phyloP scores from a whole-genome alignment of 176 grass and related monocot genomes.

The Hordeum marinum region DNA sequence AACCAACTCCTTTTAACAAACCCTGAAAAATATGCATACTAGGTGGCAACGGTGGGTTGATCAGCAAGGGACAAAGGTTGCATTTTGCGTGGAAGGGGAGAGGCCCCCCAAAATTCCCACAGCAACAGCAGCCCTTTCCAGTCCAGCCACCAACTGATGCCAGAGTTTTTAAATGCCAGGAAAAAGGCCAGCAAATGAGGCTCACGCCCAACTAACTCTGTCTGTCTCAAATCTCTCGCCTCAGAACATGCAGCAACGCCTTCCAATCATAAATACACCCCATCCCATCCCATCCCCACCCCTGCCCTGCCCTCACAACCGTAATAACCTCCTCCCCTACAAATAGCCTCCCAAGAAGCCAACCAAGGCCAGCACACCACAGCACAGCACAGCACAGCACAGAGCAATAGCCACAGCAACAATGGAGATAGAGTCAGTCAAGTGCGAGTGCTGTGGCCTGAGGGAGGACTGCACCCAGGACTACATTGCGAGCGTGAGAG shows the following conservation, averaged over 20 bases:
- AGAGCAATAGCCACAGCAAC: background rate
- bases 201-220: constrained; percentile 64
- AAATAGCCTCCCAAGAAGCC: constrained; percentile 39
- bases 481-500: constrained; percentile 80
- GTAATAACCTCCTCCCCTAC: constrained; percentile 54
- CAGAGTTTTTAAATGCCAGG: constrained; percentile 54
- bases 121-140: constrained; percentile 25
- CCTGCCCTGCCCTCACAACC: constrained; percentile 37
- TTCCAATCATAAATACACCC: constrained; percentile 49
- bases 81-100: constrained; percentile 23
- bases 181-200: constrained; percentile 64
- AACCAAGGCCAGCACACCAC: constrained; percentile 4
- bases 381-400: background rate
- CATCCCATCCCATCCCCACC: constrained; percentile 14
- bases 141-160: constrained; percentile 45
- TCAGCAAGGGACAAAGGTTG: constrained; percentile 32
- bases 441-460: constrained; percentile 84
- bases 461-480: constrained; percentile 86
- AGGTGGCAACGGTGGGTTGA: constrained; percentile 15
- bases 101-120: constrained; percentile 32
- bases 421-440: constrained; percentile 90
- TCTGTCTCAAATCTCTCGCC: constrained; percentile 58
- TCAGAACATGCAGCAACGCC: constrained; percentile 45
- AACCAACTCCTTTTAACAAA: background rate
- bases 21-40: constrained; percentile 6